Conservation (phyloP, 1,284 basidiomycete species). For the Sparassis latifolia region DNA sequence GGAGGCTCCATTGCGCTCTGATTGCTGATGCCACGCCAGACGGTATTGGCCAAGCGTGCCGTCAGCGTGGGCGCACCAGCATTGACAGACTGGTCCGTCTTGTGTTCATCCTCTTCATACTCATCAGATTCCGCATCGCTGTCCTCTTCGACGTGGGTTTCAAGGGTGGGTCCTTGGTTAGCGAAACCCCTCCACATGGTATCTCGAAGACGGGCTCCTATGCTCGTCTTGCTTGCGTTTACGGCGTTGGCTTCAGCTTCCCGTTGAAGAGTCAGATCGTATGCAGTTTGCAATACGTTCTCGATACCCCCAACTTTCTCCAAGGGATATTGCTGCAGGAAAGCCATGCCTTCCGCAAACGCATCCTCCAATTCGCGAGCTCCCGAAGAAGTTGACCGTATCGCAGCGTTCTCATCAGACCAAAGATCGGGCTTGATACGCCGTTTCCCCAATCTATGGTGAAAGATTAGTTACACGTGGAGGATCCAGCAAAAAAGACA, state of each 20-base stretch:
- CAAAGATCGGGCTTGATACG: conserved; percentile 45
- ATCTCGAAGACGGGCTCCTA: conserved; percentile 52
- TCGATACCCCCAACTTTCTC: conserved; percentile 63
- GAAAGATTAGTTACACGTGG: background rate
- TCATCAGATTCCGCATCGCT: conserved; percentile 8
- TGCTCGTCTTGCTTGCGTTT: conserved; percentile 30
- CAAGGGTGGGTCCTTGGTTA: conserved; percentile 31
- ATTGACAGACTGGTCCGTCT: conserved; percentile 28
- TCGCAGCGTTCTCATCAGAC: conserved; percentile 37
- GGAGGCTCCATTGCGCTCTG: conserved; percentile 64
- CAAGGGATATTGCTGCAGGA: conserved; percentile 60
- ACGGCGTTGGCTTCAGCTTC: conserved; percentile 27
- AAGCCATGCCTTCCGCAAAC: conserved; percentile 57
- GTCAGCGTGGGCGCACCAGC: conserved; percentile 34
- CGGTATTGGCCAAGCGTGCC: conserved; percentile 48
- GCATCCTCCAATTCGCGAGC: conserved; percentile 55
- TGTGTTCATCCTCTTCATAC: conserved; percentile 23
- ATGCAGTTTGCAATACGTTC: conserved; percentile 58
- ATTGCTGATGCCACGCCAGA: conserved; percentile 73
- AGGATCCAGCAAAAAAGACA: conserved; percentile 2
- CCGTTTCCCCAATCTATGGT: conserved; percentile 46
- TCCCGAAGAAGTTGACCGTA: conserved; percentile 37
- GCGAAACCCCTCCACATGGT: conserved; percentile 65
- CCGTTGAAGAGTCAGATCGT: conserved; percentile 49
- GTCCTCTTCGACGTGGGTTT: conserved; percentile 24